Conservation (phyloP, 1,284 basidiomycete species). For the Neonothopanus nambi region DNA sequence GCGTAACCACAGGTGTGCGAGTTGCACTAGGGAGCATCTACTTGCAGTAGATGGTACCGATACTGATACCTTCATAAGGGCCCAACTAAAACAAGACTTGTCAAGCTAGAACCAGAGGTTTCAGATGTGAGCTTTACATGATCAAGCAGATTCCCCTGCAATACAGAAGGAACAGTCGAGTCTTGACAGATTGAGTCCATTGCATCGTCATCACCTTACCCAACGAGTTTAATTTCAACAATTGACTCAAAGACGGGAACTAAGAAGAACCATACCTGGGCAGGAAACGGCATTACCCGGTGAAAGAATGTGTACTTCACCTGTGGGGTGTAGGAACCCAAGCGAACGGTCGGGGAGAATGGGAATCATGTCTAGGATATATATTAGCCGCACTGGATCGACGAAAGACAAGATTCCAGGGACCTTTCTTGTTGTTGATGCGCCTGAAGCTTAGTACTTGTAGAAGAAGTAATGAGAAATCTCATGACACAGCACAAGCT, state of each 20-base stretch:
- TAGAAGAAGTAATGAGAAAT: no score
- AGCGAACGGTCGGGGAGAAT: conserved; percentile 33
- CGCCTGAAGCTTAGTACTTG: conserved; percentile 30
- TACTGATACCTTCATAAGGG: conserved; percentile 20
- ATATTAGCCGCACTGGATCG: neutral
- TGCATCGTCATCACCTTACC: neutral
- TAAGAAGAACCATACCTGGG: conserved; percentile 4
- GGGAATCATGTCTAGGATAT: conserved; percentile 32
- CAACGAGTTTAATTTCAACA: no score
- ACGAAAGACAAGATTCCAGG: neutral
- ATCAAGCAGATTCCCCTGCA: no score
- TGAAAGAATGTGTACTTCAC: conserved; percentile 8
- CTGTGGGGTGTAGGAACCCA: conserved; percentile 16
- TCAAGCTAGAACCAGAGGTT: no score
- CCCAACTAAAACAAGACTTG: no score
- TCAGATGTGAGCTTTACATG: no score
- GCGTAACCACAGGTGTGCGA: no score
- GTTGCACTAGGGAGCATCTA: no score
- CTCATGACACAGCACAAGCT: no score
- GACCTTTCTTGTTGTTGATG: conserved; percentile 30
- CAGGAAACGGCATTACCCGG: conserved; percentile 6
- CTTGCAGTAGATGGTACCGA: conserved; percentile 23
- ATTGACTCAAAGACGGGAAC: no score
- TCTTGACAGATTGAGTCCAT: neutral
- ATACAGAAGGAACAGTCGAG: no score